phyloP scores from a whole-genome alignment of 768 basidiomycete species.

The Tulasnella sp. region DNA sequence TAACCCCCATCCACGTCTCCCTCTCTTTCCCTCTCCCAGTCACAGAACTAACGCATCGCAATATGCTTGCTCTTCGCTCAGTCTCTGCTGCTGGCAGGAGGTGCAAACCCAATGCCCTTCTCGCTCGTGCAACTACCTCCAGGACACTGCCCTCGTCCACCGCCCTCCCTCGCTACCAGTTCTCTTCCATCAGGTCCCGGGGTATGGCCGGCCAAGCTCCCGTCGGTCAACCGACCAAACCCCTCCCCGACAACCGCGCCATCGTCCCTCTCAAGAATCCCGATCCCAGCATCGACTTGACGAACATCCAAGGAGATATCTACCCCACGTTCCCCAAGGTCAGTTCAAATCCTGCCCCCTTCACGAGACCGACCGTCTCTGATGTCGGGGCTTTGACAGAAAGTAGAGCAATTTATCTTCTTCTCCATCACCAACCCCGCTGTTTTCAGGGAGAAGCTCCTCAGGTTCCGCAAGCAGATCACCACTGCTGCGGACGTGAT shows the following conservation, averaged over 20 bases:
- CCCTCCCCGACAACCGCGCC: slow-evolving; percentile 14
- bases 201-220: not conserved
- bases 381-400: not conserved
- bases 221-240: not conserved
- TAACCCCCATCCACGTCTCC: no score
- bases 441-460: slow-evolving; percentile 10
- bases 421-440: slow-evolving; percentile 22
- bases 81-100: no score
- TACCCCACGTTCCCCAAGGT: slow-evolving; percentile 25
- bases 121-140: no score
- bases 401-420: slow-evolving; percentile 26
- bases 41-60: no score
- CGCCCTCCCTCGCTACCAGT: no score
- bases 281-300: not conserved
- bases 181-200: no score
- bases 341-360: not conserved
- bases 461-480: slow-evolving; percentile 4
- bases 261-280: not conserved
- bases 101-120: no score
- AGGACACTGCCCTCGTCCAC: no score
- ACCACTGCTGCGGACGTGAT: slow-evolving; percentile 21
- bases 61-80: no score
- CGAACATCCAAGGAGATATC: slow-evolving; percentile 20
- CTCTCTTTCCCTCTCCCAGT: no score
- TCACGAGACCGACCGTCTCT: not conserved